Conservation (phyloP, 306 rosid genomes). For the Cicer chorassanicum region DNA sequence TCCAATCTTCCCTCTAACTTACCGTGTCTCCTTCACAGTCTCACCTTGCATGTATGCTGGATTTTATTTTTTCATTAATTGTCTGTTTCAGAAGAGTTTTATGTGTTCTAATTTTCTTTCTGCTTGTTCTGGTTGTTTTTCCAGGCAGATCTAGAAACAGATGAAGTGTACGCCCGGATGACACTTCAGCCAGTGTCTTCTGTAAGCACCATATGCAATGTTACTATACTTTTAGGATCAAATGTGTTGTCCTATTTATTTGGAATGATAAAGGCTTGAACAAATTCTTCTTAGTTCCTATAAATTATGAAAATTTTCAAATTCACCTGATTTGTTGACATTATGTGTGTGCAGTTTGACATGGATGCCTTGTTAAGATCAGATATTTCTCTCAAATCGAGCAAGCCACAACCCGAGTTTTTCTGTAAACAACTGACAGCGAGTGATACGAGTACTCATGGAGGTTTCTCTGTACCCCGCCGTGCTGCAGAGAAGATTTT, state of each 20-base stretch:
- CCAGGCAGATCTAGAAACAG: slow-evolving; percentile 96
- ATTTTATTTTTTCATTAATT: background rate
- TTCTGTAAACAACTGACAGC: slow-evolving; percentile 95
- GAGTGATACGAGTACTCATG: slow-evolving; percentile 98
- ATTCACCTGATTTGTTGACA: slow-evolving; percentile 26
- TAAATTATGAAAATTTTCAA: background rate
- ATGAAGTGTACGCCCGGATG: slow-evolving; percentile 95
- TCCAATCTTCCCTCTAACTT: slow-evolving; percentile 86
- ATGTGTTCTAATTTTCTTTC: background rate
- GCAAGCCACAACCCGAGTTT: slow-evolving; percentile 83
- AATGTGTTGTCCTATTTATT: no score
- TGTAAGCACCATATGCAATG: slow-evolving; percentile 51
- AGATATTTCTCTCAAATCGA: slow-evolving; percentile 85
- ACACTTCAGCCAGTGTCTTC: slow-evolving; percentile 84
- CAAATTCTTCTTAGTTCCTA: background rate
- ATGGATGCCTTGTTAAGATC: slow-evolving; percentile 85
- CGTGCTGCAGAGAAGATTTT: slow-evolving; percentile 98
- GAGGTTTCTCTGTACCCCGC: slow-evolving; percentile 97
- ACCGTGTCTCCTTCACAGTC: slow-evolving; percentile 77
- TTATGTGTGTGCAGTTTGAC: slow-evolving; percentile 62
- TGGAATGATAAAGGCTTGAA: no score
- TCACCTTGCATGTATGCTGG: slow-evolving; percentile 77
- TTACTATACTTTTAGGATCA: background rate
- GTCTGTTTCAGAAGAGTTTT: background rate
- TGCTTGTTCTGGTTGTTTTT: background rate